Evolutionary conservation across 495 filamentous ascomycete species (phyloP), one percentile per base, ranked within the genome.

Genomic region (Tuber indicum): DNA sequence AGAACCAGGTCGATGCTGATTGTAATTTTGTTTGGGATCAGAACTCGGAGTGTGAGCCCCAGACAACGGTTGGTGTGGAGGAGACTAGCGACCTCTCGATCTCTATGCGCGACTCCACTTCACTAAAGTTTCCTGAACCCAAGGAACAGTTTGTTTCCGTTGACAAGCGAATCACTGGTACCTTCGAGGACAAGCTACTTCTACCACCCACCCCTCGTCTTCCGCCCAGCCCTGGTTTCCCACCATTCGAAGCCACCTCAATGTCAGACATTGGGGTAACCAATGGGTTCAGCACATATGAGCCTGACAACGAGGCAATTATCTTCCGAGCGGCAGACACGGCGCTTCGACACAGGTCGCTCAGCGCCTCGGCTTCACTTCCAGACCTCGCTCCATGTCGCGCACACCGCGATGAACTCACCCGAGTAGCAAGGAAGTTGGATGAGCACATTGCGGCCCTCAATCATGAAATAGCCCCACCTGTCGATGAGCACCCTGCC

Each of bases 11-110:
- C 12, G 95, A 98, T 84, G 93, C 94, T 1, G 90, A 94, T 80
- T 97, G 92, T 82, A 90, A 98, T 79, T 97, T 94, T 78, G 92
- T 96, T 76, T 97, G 94, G 94, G 88, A 91, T 71, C 88, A 90
- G 71, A 82, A 79, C 14, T 87, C 86, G 32, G 77, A 86, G 9
- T 66, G 58, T 32, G 58, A 10, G 26, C 3, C 58, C n/a, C 84
- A 87, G 74, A 70, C 75, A 21, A 49, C 52, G 36, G 45, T 58
- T 74, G 73, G 66, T 79, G 52, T 44, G 72, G 75, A 72, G 21
- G 78, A 70, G 79, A 71, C 42, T 58, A 71, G 19, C n/a, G 72
- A 71, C 41, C 71, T 49, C 70, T 45, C 71, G 46, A 73, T 62
- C 26, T 46, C 49, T 46, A 41, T 72, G 42, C 58, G 19, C 12